Evolutionary conservation across 2,329 filamentous ascomycete genomes (phyloP).

Genomic region (Arachnomyces sp.): DNA sequence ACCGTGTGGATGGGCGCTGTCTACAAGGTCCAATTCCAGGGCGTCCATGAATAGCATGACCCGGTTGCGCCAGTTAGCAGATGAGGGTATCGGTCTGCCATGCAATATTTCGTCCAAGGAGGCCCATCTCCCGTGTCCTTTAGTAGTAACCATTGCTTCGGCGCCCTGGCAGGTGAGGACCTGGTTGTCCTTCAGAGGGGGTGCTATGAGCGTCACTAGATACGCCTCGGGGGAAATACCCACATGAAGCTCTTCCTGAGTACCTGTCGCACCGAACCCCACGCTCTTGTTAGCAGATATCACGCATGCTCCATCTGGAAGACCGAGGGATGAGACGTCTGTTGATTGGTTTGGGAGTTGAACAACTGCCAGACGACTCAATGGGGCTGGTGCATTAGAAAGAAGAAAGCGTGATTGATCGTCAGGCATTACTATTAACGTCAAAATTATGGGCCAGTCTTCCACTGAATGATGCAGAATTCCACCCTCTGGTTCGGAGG

Average conservation of each 20-base stretch:
- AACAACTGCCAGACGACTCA: slow-evolving; percentile 3
- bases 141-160: slow-evolving; percentile 7
- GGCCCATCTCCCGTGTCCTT: slow-evolving; percentile 8
- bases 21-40: slow-evolving; percentile 6
- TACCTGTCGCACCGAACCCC: slow-evolving; percentile 9
- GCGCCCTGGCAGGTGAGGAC: slow-evolving; percentile 8
- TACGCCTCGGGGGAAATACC: slow-evolving; percentile 8
- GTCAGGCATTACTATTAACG: not conserved
- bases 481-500: not conserved
- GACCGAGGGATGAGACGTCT: slow-evolving; percentile 6
- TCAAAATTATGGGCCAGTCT: slow-evolving; percentile 9
- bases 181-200: slow-evolving; percentile 4
- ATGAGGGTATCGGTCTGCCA: not conserved
- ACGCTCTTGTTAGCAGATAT: slow-evolving; percentile 11
- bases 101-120: not conserved
- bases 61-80: slow-evolving; percentile 4
- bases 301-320: slow-evolving; percentile 9
- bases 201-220: slow-evolving; percentile 4
- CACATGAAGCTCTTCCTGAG: slow-evolving; percentile 8
- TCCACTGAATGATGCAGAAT: not conserved
- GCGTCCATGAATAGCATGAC: slow-evolving; percentile 12
- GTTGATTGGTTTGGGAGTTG: slow-evolving; percentile 4
- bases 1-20: too few relatives aligned
- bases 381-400: not conserved
- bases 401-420: not conserved